Evolutionary conservation across 2,329 filamentous ascomycete genomes (phyloP), one percentile per base, ranked within the genome.

Genomic region (Pseudocercospora vitis): DNA sequence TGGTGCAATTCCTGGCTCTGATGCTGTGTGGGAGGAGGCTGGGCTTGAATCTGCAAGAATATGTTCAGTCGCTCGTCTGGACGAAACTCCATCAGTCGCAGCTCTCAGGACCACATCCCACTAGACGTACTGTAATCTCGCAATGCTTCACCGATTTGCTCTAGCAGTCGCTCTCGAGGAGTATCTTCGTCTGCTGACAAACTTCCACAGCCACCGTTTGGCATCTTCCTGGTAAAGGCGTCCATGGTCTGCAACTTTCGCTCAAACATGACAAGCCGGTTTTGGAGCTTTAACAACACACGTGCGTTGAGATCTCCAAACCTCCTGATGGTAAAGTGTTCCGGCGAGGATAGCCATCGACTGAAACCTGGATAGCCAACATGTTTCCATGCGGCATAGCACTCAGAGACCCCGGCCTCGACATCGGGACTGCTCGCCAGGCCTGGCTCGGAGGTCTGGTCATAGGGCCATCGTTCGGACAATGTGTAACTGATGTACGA

Each of bases 321-420:
- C 7, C 9, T 46, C 11, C 42, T 8, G n/a, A 46, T 16, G 14
- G 35, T 16, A 3, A 40, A 40, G 35, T 16, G 19, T 9, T 40
- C 35, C 12, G 11, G n/a, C 35, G 9, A n/a, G 12, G 35, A 40
- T 11, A 39, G 42, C 42, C 42, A 46, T 18, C 24, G 14, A 24
- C 42, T 46, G n/a, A 46, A 28, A 8, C 42, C 42, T 12, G 42
- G 42, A 14, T 46, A 46, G 23, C 42, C 42, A 4, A 46, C 24
- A 12, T 28, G 31, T 12, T 46, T 46, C 42, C 42, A 46, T 16
- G 42, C 42, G 8, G 42, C 42, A 11, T n/a, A n/a, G n/a, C n/a
- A n/a, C n/a, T n/a, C n/a, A n/a, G n/a, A n/a, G n/a, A n/a, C n/a
- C n/a, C n/a, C n/a, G n/a, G n/a, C n/a, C n/a, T n/a, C n/a, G n/a